Evolutionary conservation across 2,329 filamentous ascomycete species (phyloP).

Genomic region (Westerdykella ornata): DNA sequence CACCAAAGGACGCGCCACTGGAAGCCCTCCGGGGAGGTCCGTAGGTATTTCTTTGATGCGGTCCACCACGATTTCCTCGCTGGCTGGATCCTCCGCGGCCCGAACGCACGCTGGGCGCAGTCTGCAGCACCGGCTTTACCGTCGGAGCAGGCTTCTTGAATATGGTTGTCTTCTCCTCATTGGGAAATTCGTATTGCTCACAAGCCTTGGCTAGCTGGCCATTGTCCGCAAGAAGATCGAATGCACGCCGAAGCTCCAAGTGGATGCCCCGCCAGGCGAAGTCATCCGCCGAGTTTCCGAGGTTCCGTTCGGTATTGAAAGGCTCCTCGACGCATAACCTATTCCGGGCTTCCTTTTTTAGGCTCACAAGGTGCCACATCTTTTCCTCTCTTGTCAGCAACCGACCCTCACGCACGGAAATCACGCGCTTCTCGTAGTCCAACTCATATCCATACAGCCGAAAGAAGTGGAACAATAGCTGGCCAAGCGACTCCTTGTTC

Average conservation of each 20-base stretch:
- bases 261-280: constrained; percentile 90
- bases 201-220: constrained; percentile 78
- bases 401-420: constrained; percentile 78
- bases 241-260: constrained; percentile 79
- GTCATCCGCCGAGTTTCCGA: constrained; percentile 94
- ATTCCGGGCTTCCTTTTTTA: constrained; percentile 51
- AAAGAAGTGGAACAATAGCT: constrained; percentile 93
- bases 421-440: constrained; percentile 74
- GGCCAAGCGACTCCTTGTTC: constrained; percentile 76
- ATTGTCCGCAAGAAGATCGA: constrained; percentile 65
- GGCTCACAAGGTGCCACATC: constrained; percentile 65
- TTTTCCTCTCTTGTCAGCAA: constrained; percentile 77
- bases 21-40: constrained; percentile 48
- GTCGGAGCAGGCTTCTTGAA: constrained; percentile 50
- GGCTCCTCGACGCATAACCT: constrained; percentile 92
- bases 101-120: constrained; percentile 44
- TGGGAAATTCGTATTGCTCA: constrained; percentile 80
- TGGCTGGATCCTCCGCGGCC: constrained; percentile 42
- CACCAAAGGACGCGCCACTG: constrained; percentile 47
- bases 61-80: constrained; percentile 42
- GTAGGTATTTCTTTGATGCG: constrained; percentile 44
- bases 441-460: constrained; percentile 90
- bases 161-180: constrained; percentile 58
- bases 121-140: constrained; percentile 50
- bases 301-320: constrained; percentile 81